These are phyloP conservation scores for Sugiyamaella valdiviana DNA, from an alignment of 805 yeast genomes.

Conservation along the genomic window DNA sequence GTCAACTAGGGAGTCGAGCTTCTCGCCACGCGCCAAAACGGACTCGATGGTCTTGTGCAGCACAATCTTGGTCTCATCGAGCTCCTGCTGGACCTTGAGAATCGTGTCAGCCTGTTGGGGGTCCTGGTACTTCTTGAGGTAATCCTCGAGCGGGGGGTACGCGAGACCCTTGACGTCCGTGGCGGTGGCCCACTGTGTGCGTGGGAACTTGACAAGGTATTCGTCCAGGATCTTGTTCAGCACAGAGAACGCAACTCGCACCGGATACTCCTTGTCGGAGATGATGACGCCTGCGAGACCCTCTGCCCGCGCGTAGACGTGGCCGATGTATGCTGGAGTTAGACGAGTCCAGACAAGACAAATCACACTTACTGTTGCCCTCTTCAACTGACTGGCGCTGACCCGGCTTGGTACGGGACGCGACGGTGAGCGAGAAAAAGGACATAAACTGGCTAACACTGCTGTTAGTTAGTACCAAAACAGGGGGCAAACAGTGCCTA, in stretches of 20 bases:
- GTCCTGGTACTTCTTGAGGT: slow-evolving; percentile 83
- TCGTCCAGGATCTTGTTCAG: slow-evolving; percentile 89
- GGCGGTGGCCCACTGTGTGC: slow-evolving; percentile 53
- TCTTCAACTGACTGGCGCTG: slow-evolving; percentile 94
- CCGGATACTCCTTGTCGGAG: slow-evolving; percentile 93
- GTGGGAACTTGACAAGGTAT: slow-evolving; percentile 76
- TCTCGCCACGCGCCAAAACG: slow-evolving; percentile 93
- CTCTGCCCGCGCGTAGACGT: slow-evolving; percentile 82
- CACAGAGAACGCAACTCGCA: slow-evolving; percentile 90
- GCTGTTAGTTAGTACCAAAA: slow-evolving; percentile 1
- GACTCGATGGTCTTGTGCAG: slow-evolving; percentile 92
- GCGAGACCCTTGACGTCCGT: slow-evolving; percentile 40
- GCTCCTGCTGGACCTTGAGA: slow-evolving; percentile 94
- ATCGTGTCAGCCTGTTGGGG: slow-evolving; percentile 96
- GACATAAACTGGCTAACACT: slow-evolving; percentile 90
- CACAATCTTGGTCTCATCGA: slow-evolving; percentile 95
- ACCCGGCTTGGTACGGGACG: slow-evolving; percentile 80
- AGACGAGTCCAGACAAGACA: background rate
- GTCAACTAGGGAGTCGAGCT: slow-evolving; percentile 87
- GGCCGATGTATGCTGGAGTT: slow-evolving; percentile 63
- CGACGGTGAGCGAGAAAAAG: slow-evolving; percentile 84
- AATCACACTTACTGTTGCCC: slow-evolving; percentile 36
- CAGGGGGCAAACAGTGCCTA: slow-evolving; percentile 10
- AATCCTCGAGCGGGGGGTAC: slow-evolving; percentile 57
- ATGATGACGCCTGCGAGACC: slow-evolving; percentile 89